Base-by-base conservation (phyloP, 2,329 filamentous ascomycete genomes). In the Zymoseptoria crescenta region DNA sequence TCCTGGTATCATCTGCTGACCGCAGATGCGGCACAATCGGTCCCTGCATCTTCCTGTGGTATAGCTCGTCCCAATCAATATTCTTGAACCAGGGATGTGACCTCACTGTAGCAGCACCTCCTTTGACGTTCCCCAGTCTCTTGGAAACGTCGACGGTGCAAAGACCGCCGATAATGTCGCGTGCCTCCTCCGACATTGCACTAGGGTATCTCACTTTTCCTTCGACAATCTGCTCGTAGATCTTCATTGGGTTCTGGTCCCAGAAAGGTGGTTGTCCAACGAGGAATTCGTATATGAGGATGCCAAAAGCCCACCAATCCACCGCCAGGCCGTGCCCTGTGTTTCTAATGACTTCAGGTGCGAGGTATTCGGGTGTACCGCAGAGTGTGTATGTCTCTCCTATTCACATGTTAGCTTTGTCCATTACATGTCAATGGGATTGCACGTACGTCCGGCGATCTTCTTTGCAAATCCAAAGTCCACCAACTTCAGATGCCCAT, bases 381-480 rank as follows among this genome's bases (percentile, higher is more conserved):
- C 89, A 93, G 28, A 93, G 80, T 2, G 89, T 93, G 69, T 92
- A 93, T 5, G 89, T 92, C 75, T 92, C 88, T 69, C 79, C 79
- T 80, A 65, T 64, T 28, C 56, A 48, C 28, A 56, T 63, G 59
- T 64, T 59, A 64, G 62, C 58, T 53, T 54, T 54, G 27, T 28
- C 64, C 19, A 19, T 28, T n/a, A 55, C 51, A 51, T 28, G 56
- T 51, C 30, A 21, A 35, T 55, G 49, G 20, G 28, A 55, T 27
- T 54, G 52, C 54, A 67, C 76, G 69, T 69, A 81, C 80, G 75
- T 62, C 80, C 79, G 35, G 88, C 87, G 24, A 93, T 80, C 63
- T 87, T 84, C 79, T 93, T 93, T 51, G 89, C 89, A 70, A 93
- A 93, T 9, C 89, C 89, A 76, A 93, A 93, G 73, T 93, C 89